Base-by-base conservation (phyloP, 2,329 filamentous ascomycete genomes). In the Neobulgaria alba region DNA sequence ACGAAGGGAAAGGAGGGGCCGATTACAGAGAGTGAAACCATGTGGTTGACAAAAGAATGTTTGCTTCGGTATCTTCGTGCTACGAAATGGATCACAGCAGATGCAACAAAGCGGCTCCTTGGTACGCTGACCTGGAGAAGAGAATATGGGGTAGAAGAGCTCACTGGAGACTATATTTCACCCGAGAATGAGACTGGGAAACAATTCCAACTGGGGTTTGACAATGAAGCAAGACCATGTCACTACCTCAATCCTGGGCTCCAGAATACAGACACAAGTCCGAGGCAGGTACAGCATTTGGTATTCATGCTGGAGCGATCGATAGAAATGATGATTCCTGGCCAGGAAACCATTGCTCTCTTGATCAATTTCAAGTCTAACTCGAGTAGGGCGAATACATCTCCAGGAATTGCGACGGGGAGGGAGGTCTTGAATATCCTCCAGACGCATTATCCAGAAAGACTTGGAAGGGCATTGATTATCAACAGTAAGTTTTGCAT, bases 151-250 rank as follows among this genome's bases (percentile, higher is more conserved):
- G 71, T 93, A 42, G 79, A 75, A 39, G 59, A 65, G 41, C 75
- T 88, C 57, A 89, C 86, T 0, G 71, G 83, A 8, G 89, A 95
- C 7, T 84, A 94, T 65, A 90, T 96, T 57, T 87, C 84, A 1
- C 79, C 85, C 10, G 92, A 98, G 69, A 94, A 95, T 62, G 88
- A 90, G 67, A 96, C 90, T 8, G 92, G 92, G 52, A 98, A 98
- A 70, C 90, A 96, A 63, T 73, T 95, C 43, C 72, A 94, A 43
- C 64, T 92, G 15, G 92, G 92, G 31, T 98, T 79, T 63, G 92
- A 98, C 66, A 85, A 82, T 44, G 69, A 86, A 46, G 83, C 75
- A 36, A 73, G 90, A n/a, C 87, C 89, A 2, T 95, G 89, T 62
- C 77, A 92, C 57, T 95, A 95, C 65, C 75, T 98, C 45, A 82